phyloP scores from a whole-genome alignment of 78 protist genomes.

The Creolimax fragrantissima region DNA sequence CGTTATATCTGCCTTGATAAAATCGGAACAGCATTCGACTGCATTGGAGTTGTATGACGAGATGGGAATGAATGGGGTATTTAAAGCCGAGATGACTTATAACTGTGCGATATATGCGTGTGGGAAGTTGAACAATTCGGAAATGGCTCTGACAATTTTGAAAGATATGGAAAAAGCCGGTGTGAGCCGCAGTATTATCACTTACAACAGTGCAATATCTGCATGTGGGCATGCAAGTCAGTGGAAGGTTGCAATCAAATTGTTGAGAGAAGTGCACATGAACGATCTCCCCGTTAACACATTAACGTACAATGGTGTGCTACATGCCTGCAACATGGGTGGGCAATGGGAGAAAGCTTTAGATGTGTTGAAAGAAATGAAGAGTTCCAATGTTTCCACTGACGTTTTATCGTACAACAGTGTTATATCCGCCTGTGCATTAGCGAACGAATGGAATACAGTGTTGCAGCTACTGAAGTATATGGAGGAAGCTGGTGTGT shows the following conservation, averaged over 20 bases:
- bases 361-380: neutral
- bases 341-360: neutral
- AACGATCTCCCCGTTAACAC: neutral
- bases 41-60: neutral
- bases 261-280: neutral
- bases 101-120: neutral
- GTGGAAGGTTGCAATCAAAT: neutral
- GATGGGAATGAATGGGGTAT: neutral
- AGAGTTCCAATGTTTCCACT: neutral
- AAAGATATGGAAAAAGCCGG: neutral
- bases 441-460: neutral
- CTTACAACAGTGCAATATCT: neutral
- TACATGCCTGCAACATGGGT: neutral
- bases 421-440: neutral
- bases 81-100: neutral
- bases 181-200: neutral
- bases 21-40: neutral
- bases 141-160: neutral
- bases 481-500: neutral
- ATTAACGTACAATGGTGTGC: neutral
- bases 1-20: neutral
- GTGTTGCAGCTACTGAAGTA: neutral
- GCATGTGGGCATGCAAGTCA: neutral
- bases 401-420: neutral
- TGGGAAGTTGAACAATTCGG: neutral